Base-by-base conservation (phyloP, 345 rosid species). In the Arabis alpina region DNA sequence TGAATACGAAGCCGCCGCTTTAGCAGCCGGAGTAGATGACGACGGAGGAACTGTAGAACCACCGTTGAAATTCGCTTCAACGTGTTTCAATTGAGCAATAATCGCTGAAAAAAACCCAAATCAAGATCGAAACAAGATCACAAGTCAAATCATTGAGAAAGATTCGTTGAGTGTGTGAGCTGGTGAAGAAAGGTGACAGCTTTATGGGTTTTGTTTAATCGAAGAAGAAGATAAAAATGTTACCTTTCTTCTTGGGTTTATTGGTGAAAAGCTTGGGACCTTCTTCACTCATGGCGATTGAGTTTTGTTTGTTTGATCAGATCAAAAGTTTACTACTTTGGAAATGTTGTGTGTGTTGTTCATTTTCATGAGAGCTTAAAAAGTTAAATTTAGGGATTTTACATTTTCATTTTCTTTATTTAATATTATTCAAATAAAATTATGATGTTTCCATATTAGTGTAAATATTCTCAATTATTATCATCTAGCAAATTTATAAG, bases 241-340 rank as follows among this genome's bases (percentile, higher is more conserved):
- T 59, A 74, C 78, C 73, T 54, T 89, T 82, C 78, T 86, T 90
- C 78, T 82, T 90, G 54, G 93, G 93, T 75, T 86, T 90, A 75
- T 86, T 78, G 63, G 80, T 57, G 86, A 59, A 87, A 65, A 90
- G 96, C 90, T 83, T 87, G 11, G 88, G 93, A 74, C 74, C 81
- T 76, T 86, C 83, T 58, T 82, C 87, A 78, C 78, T 76, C 87
- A 81, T 81, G n/a, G 78, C 67, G 70, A 50, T 40, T 19, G 54
- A 60, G 71, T 32, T 42, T 36, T 58, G 49, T 1, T 64, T 30
- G 4, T 24, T 23, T 25, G 32, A 70, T 50, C 50, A 45, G 8
- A 19, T 19, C 23, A 56, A 10, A 23, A 61, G 19, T 60, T 43
- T 30, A 2, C 16, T 30, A 2, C 16, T 55, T 48, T 19, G 23